These are phyloP conservation scores for Soucietia sequanensis DNA, from an alignment of 805 yeast species.

Conservation along the genomic window DNA sequence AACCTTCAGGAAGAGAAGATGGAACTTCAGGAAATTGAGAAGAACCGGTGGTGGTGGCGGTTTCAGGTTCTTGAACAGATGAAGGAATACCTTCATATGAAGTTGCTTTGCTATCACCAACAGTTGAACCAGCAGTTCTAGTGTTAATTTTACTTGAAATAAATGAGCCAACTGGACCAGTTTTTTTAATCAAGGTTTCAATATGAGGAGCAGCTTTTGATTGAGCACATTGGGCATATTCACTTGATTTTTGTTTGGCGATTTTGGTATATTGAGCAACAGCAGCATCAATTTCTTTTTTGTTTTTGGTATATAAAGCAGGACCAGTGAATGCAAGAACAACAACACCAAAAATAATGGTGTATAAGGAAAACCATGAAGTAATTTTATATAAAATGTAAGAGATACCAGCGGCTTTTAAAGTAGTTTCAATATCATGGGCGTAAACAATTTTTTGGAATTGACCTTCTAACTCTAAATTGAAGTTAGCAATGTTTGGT, in stretches of 20 bases:
- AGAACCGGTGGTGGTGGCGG: slow-evolving; percentile 33
- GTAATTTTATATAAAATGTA: slow-evolving; percentile 70
- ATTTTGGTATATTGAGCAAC: slow-evolving; percentile 43
- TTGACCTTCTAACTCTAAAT: slow-evolving; percentile 52
- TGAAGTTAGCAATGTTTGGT: slow-evolving; percentile 43
- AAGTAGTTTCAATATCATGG: slow-evolving; percentile 68
- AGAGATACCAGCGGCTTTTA: slow-evolving; percentile 67
- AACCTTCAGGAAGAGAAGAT: slow-evolving; percentile 16
- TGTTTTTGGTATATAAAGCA: slow-evolving; percentile 66
- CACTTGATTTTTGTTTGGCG: slow-evolving; percentile 52
- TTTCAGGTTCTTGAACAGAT: slow-evolving; percentile 10
- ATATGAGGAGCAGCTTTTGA: slow-evolving; percentile 55
- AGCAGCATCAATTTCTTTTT: slow-evolving; percentile 72
- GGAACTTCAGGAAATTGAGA: slow-evolving; percentile 45
- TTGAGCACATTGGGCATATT: slow-evolving; percentile 36
- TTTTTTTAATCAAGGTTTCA: slow-evolving; percentile 53
- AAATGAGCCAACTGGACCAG: slow-evolving; percentile 66
- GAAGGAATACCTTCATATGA: not conserved
- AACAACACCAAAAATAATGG: slow-evolving; percentile 56
- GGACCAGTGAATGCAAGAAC: slow-evolving; percentile 74
- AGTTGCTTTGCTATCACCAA: slow-evolving; percentile 31
- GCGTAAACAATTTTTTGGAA: slow-evolving; percentile 62
- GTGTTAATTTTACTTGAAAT: slow-evolving; percentile 56
- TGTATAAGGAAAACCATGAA: slow-evolving; percentile 71
- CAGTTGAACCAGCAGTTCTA: slow-evolving; percentile 74